These are phyloP conservation scores for Pichia sp. DNA, from an alignment of 1,139 yeast genomes.

Conservation along the genomic window DNA sequence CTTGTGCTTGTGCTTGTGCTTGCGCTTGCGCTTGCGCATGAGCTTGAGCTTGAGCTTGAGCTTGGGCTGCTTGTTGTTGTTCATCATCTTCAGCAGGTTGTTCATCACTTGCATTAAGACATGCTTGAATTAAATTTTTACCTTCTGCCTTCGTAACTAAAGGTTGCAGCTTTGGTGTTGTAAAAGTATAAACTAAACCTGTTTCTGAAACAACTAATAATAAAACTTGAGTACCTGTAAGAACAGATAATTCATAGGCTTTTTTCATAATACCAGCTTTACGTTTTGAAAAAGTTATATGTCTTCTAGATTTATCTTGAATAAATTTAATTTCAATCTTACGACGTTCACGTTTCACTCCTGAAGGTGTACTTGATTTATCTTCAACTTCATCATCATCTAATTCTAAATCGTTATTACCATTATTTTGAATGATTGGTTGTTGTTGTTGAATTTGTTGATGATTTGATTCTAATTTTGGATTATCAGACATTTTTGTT, in stretches of 20 bases:
- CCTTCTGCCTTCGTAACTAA: constrained; percentile 96
- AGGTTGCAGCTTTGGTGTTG: constrained; percentile 97
- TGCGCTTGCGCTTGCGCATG: constrained; percentile 16
- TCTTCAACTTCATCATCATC: constrained; percentile 50
- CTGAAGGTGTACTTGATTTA: background rate
- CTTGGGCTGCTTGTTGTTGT: constrained; percentile 21
- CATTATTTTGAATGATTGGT: constrained; percentile 1
- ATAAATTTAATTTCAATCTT: constrained; percentile 95
- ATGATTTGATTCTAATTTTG: background rate
- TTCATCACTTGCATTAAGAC: constrained; percentile 91
- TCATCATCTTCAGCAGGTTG: constrained; percentile 62
- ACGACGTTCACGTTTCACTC: constrained; percentile 72
- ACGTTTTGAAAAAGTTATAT: constrained; percentile 93
- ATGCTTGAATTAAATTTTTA: constrained; percentile 91
- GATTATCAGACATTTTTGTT: background rate
- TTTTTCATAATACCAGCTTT: constrained; percentile 98
- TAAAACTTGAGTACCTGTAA: constrained; percentile 95
- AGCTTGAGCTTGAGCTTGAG: constrained; percentile 16
- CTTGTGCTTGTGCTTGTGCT: constrained; percentile 10
- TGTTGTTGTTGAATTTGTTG: background rate
- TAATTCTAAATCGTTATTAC: constrained; percentile 31
- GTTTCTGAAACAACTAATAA: constrained; percentile 93
- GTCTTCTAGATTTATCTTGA: constrained; percentile 95
- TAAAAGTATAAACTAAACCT: constrained; percentile 95
- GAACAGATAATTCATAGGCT: constrained; percentile 91